Evolutionary conservation across 768 basidiomycete species (phyloP).

Genomic region (Hirschioporus abietinus): DNA sequence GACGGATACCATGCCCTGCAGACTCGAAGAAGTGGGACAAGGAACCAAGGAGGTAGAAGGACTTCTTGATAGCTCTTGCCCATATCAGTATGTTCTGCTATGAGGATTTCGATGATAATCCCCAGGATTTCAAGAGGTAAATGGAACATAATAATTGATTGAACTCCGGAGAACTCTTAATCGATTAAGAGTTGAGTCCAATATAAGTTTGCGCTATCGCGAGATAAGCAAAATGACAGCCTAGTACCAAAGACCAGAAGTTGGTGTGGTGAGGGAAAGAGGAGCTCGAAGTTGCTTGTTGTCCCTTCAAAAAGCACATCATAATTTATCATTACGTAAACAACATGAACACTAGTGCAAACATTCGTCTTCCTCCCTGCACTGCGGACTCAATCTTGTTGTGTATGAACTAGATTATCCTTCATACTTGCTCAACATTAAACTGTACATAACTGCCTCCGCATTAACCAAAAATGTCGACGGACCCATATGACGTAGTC

Average conservation of each 20-base stretch:
- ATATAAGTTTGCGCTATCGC: not conserved
- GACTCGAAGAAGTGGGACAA: not conserved
- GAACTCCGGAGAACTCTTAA: not conserved
- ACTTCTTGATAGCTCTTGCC: no score
- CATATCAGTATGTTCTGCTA: not conserved
- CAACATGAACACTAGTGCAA: no score
- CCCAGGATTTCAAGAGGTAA: not conserved
- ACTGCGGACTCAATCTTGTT: not conserved
- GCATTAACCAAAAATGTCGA: conserved; percentile 40
- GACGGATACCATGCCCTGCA: not conserved
- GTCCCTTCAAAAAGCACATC: no score
- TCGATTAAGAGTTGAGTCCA: not conserved
- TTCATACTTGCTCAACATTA: not conserved
- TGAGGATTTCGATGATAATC: not conserved
- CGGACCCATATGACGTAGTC: conserved; percentile 85
- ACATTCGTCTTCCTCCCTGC: no score
- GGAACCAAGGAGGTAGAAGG: not conserved
- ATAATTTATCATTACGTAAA: no score
- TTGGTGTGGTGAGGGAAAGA: no score
- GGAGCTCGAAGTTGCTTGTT: no score
- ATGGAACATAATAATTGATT: not conserved
- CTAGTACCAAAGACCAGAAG: no score
- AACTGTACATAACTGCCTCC: not conserved
- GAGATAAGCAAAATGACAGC: no score
- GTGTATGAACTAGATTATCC: not conserved